Percentiles rank a stretch among this genome's conserved stretches.
phyloP scores from a whole-genome alignment of 2,329 filamentous ascomycete genomes.

The Stagonosporopsis chrysanthemi region DNA sequence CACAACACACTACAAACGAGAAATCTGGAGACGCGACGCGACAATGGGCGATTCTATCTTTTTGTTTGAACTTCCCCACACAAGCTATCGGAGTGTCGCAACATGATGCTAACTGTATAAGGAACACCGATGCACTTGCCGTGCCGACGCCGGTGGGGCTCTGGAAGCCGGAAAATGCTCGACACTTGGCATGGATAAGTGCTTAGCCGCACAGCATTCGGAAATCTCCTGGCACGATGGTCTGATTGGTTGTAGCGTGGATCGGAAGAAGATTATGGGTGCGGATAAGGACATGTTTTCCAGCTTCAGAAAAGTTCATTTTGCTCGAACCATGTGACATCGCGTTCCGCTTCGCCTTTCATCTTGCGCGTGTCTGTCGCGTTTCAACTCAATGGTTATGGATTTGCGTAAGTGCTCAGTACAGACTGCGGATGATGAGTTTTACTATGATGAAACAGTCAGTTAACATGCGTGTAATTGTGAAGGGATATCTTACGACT shows the following conservation, averaged over 20 bases:
- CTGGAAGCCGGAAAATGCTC: constrained; percentile 31
- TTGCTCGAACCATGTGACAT: constrained; percentile 5
- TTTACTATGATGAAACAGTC: constrained; percentile 34
- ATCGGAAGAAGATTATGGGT: constrained; percentile 22
- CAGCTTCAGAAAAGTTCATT: constrained; percentile 7
- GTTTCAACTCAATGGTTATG: neutral
- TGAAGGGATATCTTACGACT: constrained; percentile 34
- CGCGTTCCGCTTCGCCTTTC: constrained; percentile 4
- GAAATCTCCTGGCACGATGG: constrained; percentile 21
- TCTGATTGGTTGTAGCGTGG: constrained; percentile 20
- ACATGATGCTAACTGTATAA: constrained; percentile 32
- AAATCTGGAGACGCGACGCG: constrained; percentile 11
- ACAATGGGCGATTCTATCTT: constrained; percentile 25
- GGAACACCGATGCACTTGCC: constrained; percentile 43
- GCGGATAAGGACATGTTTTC: constrained; percentile 32
- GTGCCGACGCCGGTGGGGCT: constrained; percentile 41
- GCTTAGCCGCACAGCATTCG: constrained; percentile 33
- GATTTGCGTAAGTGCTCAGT: constrained; percentile 22
- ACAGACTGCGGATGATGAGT: constrained; percentile 43
- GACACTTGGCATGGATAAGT: constrained; percentile 34
- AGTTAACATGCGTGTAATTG: neutral
- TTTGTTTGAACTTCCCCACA: constrained; percentile 42
- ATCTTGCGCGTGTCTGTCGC: neutral
- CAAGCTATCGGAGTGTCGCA: constrained; percentile 34
- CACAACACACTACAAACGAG: constrained; percentile 1